These are phyloP conservation scores for Termitomyces sp. DNA, from an alignment of 768 basidiomycete genomes.

Conservation along the genomic window DNA sequence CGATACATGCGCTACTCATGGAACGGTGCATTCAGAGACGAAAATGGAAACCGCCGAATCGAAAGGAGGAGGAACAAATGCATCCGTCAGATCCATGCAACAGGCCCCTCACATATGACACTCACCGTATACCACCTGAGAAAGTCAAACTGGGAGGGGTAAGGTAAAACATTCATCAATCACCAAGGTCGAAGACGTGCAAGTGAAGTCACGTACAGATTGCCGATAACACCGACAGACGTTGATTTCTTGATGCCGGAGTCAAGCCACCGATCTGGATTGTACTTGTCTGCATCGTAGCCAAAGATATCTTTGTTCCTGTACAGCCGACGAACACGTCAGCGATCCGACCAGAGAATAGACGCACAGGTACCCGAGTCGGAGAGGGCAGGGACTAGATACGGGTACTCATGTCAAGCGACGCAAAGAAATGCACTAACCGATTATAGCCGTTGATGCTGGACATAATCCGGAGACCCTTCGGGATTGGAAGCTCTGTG, in stretches of 20 bases:
- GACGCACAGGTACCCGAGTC: background rate
- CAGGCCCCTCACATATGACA: background rate
- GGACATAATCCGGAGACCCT: slow-evolving; percentile 42
- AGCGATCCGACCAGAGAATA: background rate
- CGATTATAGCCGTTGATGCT: slow-evolving; percentile 52
- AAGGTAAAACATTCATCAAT: background rate
- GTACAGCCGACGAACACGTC: background rate
- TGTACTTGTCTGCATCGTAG: slow-evolving; percentile 38
- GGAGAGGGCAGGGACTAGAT: background rate
- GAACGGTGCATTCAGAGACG: background rate
- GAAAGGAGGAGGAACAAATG: background rate
- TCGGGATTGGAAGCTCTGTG: slow-evolving; percentile 42
- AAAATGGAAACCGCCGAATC: background rate
- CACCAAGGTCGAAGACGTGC: background rate
- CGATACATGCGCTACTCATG: slow-evolving; percentile 25
- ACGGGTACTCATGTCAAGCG: background rate
- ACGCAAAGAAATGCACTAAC: slow-evolving; percentile 19
- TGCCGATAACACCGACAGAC: slow-evolving; percentile 43
- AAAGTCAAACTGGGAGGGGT: slow-evolving; percentile 20
- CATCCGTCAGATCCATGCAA: background rate
- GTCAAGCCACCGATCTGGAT: slow-evolving; percentile 45
- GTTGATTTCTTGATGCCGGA: slow-evolving; percentile 33
- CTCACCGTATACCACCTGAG: slow-evolving; percentile 26
- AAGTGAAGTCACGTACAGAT: slow-evolving; percentile 27
- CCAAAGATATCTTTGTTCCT: slow-evolving; percentile 42